Percentiles rank a stretch among this genome's conserved stretches.
phyloP scores from a whole-genome alignment of 2,329 filamentous ascomycete genomes.

The Xylaria sp. region DNA sequence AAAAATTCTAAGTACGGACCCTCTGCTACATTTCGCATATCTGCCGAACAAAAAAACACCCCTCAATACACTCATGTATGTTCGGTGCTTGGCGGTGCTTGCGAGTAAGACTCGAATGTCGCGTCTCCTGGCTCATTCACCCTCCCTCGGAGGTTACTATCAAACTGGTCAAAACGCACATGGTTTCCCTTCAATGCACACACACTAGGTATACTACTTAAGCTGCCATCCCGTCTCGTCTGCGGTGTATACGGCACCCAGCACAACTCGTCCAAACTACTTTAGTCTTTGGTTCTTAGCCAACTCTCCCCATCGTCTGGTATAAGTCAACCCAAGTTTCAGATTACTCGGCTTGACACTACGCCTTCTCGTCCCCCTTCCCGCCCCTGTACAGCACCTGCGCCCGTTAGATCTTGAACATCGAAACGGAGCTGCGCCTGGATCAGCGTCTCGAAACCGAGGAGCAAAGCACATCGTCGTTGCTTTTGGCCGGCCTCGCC shows the following conservation, averaged over 20 bases:
- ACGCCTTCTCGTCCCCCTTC: conserved; percentile 3
- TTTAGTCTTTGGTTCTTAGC: neutral
- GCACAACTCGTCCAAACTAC: neutral
- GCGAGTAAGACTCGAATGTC: no score
- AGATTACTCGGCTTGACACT: conserved; percentile 25
- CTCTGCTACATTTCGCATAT: no score
- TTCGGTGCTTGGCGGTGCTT: no score
- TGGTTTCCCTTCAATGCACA: conserved; percentile 16
- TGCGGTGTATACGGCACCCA: neutral
- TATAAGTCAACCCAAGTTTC: conserved; percentile 24
- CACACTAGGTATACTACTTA: neutral
- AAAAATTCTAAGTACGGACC: no score
- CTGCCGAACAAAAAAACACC: no score
- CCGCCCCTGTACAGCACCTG: conserved; percentile 18
- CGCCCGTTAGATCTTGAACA: conserved; percentile 27
- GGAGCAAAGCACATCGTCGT: conserved; percentile 38
- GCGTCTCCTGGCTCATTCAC: neutral
- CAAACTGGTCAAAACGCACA: conserved; percentile 8
- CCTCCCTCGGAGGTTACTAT: neutral
- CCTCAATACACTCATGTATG: no score
- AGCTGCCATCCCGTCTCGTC: conserved; percentile 5
- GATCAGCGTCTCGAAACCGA: conserved; percentile 45
- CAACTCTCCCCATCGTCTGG: neutral
- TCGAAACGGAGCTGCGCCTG: conserved; percentile 42
- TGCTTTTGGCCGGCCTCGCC: conserved; percentile 36